phyloP scores from a whole-genome alignment of 2,329 filamentous ascomycete species.

The Claviceps pazoutovae region DNA sequence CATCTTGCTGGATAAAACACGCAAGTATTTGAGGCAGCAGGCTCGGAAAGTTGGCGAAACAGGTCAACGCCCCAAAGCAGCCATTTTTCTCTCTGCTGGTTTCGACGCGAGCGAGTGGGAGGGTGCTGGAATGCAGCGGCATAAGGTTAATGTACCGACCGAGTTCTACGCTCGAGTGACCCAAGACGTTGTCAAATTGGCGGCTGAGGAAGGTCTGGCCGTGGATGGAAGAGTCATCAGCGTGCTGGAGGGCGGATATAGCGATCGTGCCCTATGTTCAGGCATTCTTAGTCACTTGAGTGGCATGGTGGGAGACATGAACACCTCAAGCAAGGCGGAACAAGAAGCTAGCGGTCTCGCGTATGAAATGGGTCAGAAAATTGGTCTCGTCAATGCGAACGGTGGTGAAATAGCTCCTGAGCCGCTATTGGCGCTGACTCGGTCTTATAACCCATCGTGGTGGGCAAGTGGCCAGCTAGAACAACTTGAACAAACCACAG shows the following conservation, averaged over 20 bases:
- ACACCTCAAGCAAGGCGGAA: conserved; percentile 23
- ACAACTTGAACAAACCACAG: conserved; percentile 49
- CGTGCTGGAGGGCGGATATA: conserved; percentile 91
- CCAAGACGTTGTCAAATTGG: conserved; percentile 67
- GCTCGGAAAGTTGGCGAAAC: conserved; percentile 47
- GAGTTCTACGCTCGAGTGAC: conserved; percentile 92
- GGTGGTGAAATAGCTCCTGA: conserved; percentile 10
- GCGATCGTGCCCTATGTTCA: conserved; percentile 75
- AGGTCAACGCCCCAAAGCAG: conserved; percentile 57
- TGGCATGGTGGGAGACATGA: conserved; percentile 51
- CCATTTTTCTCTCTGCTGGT: conserved; percentile 88
- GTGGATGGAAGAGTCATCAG: conserved; percentile 82
- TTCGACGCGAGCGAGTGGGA: conserved; percentile 98
- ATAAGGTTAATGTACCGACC: conserved; percentile 90
- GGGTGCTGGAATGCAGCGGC: conserved; percentile 81
- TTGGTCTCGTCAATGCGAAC: conserved; percentile 26
- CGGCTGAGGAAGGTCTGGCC: conserved; percentile 62
- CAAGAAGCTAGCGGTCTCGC: conserved; percentile 31
- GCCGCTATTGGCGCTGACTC: conserved; percentile 14
- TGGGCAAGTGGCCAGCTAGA: conserved; percentile 55
- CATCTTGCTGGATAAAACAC: conserved; percentile 66
- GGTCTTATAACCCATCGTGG: conserved; percentile 54
- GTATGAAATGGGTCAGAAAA: conserved; percentile 43
- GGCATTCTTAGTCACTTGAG: conserved; percentile 84
- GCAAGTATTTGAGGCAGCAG: conserved; percentile 60